A percentile compares a stretch with the other conserved stretches of the same genome.
These are phyloP conservation scores for Euphorbia neoarborescens DNA, from an alignment of 441 rosid species.

Conservation along the genomic window DNA sequence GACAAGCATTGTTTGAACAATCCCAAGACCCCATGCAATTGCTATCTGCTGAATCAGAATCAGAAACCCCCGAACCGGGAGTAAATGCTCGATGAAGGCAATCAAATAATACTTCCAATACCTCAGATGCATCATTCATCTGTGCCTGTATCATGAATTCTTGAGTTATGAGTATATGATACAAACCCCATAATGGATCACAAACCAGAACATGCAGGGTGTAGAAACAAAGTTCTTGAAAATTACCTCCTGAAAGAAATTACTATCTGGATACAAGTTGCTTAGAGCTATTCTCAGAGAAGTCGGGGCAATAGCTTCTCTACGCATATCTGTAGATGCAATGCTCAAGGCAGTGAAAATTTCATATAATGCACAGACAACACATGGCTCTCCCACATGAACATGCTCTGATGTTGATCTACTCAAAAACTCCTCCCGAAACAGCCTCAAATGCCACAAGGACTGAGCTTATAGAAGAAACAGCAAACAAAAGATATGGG, in stretches of 20 bases:
- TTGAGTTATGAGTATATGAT: constrained; percentile 3
- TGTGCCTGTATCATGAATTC: constrained; percentile 50
- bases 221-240: constrained; percentile 19
- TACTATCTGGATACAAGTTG: constrained; percentile 83
- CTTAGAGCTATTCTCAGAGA: constrained; percentile 78
- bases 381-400: constrained; percentile 95
- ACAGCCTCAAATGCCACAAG: constrained; percentile 76
- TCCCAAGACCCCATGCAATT: constrained; percentile 64
- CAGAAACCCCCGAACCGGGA: constrained; percentile 45
- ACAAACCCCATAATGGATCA: neutral
- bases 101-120: constrained; percentile 69
- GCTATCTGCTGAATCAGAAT: constrained; percentile 56
- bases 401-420: constrained; percentile 60
- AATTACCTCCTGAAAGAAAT: constrained; percentile 81
- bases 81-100: constrained; percentile 89
- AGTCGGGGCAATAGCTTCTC: constrained; percentile 78
- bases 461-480: constrained; percentile 45
- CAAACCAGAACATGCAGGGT: constrained; percentile 11
- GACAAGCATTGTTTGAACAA: constrained; percentile 57
- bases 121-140: constrained; percentile 99
- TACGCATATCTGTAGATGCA: constrained; percentile 44
- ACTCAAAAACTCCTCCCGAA: constrained; percentile 68
- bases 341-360: constrained; percentile 58
- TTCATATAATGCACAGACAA: constrained; percentile 71
- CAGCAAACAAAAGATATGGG: constrained; percentile 14